Conservation (phyloP, 2,329 filamentous ascomycete species). For the Fusarium bactridioides region DNA sequence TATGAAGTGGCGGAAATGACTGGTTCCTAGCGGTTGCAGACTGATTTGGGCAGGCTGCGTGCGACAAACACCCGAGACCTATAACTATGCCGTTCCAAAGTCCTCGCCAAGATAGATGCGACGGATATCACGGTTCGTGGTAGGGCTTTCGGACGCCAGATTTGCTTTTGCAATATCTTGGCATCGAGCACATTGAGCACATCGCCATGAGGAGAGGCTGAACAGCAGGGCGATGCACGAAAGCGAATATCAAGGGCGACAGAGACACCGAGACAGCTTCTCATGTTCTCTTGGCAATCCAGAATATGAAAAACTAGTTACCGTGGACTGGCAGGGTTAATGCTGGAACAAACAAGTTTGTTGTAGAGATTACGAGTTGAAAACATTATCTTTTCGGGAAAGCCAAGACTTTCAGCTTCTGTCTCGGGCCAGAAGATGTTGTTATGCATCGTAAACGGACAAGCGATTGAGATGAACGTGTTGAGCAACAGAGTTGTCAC, state of each 20-base stretch:
- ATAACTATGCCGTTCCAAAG: not conserved
- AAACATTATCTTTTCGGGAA: too few species aligned
- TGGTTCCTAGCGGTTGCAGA: not conserved
- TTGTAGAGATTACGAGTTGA: not conserved
- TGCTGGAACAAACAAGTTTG: not conserved
- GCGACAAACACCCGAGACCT: not conserved
- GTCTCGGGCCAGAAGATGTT: not conserved
- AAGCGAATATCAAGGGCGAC: not conserved
- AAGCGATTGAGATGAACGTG: not conserved
- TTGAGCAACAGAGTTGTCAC: not conserved
- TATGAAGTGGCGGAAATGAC: conserved; percentile 10
- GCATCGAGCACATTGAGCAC: not conserved
- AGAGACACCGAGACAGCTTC: not conserved
- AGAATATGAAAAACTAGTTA: not conserved
- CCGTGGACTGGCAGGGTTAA: not conserved
- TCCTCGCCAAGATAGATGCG: not conserved
- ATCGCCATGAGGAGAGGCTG: not conserved
- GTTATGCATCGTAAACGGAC: not conserved
- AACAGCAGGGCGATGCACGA: not conserved
- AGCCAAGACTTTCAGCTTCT: not conserved
- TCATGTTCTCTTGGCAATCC: not conserved
- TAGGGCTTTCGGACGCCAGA: not conserved
- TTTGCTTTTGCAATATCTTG: not conserved
- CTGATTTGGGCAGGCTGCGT: not conserved
- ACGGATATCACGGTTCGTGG: not conserved